Evolutionary conservation across 768 basidiomycete genomes (phyloP).

Genomic region (Rhizopogon vinicolor): DNA sequence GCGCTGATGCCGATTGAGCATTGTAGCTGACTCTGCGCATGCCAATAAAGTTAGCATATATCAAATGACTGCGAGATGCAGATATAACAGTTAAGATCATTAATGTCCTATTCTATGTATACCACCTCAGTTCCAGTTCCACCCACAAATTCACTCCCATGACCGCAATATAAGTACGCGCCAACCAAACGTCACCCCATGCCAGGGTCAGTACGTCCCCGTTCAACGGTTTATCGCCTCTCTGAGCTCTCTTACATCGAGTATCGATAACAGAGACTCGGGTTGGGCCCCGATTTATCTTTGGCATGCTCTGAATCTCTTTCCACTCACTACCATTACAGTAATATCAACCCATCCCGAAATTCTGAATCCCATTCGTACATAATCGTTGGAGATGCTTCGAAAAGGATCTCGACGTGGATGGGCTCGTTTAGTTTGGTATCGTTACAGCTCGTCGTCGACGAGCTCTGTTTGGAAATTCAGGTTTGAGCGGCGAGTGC

Average conservation of each 20-base stretch:
- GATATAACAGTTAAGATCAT: neutral
- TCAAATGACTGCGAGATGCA: too few relatives aligned
- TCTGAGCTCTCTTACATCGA: conserved; percentile 31
- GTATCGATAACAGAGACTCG: conserved; percentile 59
- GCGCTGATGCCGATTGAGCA: too few relatives aligned
- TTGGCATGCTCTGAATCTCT: too few relatives aligned
- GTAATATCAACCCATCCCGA: too few relatives aligned
- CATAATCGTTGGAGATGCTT: neutral
- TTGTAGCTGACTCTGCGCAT: neutral
- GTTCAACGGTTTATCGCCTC: conserved; percentile 76
- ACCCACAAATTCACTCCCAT: conserved; percentile 80
- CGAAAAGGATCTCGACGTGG: too few relatives aligned
- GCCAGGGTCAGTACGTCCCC: conserved; percentile 66
- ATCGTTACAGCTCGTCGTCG: neutral
- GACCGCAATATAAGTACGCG: conserved; percentile 65
- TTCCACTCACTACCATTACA: too few relatives aligned
- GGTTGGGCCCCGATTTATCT: too few relatives aligned
- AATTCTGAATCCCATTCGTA: too few relatives aligned
- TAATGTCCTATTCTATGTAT: neutral
- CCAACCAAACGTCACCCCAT: conserved; percentile 77
- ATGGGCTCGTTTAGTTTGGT: too few relatives aligned
- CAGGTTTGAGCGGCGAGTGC: neutral
- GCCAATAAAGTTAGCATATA: neutral
- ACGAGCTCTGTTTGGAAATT: neutral
- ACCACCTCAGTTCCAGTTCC: conserved; percentile 65